phyloP scores from a whole-genome alignment of 805 yeast species.

The Brettanomyces naardenensis region DNA sequence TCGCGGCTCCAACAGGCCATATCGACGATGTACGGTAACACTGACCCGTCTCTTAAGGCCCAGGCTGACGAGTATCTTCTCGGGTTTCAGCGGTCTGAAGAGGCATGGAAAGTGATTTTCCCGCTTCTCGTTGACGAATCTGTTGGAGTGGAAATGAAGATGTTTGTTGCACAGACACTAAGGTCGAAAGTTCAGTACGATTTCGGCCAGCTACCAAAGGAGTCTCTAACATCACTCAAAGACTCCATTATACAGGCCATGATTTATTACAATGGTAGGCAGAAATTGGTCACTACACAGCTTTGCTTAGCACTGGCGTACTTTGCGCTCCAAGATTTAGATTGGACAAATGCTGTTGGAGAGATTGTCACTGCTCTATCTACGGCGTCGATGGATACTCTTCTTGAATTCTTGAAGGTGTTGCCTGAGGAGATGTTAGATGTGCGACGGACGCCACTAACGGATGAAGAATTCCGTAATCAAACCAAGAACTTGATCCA shows the following conservation, averaged over 20 bases:
- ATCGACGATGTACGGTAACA: constrained; percentile 32
- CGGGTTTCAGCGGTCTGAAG: constrained; percentile 70
- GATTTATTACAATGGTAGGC: constrained; percentile 33
- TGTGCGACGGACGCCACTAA: constrained; percentile 65
- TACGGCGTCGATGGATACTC: constrained; percentile 32
- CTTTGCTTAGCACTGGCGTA: constrained; percentile 76
- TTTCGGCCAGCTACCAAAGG: constrained; percentile 63
- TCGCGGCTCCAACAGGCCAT: constrained; percentile 35
- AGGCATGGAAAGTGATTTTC: constrained; percentile 74
- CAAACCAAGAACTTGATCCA: constrained; percentile 60
- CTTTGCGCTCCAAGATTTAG: constrained; percentile 65
- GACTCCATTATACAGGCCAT: constrained; percentile 56
- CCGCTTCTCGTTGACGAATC: constrained; percentile 35
- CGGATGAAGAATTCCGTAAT: constrained; percentile 68
- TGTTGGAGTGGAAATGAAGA: constrained; percentile 44
- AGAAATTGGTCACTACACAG: constrained; percentile 69
- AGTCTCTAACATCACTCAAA: constrained; percentile 53
- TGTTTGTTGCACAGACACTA: constrained; percentile 89
- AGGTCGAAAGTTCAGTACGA: constrained; percentile 82
- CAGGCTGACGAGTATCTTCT: constrained; percentile 55
- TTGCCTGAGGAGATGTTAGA: constrained; percentile 88
- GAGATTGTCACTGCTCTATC: constrained; percentile 54
- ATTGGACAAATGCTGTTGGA: constrained; percentile 64
- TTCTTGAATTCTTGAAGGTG: constrained; percentile 76
- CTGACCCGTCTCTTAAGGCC: constrained; percentile 30